A percentile compares a stretch with the other conserved stretches of the same genome.
Evolutionary conservation across 2,329 filamentous ascomycete species (phyloP).

Genomic region (Aurifilum marmelostoma): DNA sequence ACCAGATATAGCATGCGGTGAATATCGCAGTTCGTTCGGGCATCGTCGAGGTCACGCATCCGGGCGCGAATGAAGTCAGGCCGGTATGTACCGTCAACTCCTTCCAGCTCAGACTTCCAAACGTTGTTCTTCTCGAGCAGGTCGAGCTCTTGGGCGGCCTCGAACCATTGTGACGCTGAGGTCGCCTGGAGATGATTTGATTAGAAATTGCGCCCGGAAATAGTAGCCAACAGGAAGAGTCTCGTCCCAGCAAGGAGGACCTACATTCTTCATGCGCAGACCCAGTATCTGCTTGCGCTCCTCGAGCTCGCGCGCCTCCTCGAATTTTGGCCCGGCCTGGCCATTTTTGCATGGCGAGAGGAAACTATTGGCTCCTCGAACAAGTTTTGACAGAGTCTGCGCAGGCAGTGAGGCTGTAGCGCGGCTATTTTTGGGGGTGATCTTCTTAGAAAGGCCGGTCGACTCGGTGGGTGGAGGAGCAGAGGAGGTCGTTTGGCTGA

Average conservation of each 20-base stretch:
- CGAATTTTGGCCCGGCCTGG: conserved; percentile 54
- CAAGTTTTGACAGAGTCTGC: conserved; percentile 32
- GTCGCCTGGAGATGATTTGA: conserved; percentile 56
- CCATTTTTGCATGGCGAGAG: conserved; percentile 57
- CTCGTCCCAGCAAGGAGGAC: conserved; percentile 34
- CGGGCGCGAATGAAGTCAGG: conserved; percentile 68
- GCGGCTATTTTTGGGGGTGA: conserved; percentile 12
- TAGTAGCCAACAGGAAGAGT: too few species aligned
- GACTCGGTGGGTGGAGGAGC: conserved; percentile 1
- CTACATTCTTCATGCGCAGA: conserved; percentile 67
- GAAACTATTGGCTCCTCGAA: conserved; percentile 43
- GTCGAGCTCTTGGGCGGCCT: conserved; percentile 77
- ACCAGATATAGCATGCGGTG: conserved; percentile 78
- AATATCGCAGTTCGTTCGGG: conserved; percentile 71
- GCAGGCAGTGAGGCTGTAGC: conserved; percentile 16
- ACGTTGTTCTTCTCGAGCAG: conserved; percentile 75
- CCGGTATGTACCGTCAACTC: conserved; percentile 67
- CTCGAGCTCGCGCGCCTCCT: conserved; percentile 51
- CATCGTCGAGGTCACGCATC: conserved; percentile 74
- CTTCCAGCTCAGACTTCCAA: conserved; percentile 71
- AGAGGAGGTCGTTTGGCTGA: conserved; percentile 2
- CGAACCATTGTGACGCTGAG: conserved; percentile 72
- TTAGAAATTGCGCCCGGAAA: conserved; percentile 26
- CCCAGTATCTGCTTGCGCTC: conserved; percentile 66
- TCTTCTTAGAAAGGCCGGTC: background rate